Evolutionary conservation across 2,329 filamentous ascomycete species (phyloP).

Genomic region (Cercospora zeae-maydis): DNA sequence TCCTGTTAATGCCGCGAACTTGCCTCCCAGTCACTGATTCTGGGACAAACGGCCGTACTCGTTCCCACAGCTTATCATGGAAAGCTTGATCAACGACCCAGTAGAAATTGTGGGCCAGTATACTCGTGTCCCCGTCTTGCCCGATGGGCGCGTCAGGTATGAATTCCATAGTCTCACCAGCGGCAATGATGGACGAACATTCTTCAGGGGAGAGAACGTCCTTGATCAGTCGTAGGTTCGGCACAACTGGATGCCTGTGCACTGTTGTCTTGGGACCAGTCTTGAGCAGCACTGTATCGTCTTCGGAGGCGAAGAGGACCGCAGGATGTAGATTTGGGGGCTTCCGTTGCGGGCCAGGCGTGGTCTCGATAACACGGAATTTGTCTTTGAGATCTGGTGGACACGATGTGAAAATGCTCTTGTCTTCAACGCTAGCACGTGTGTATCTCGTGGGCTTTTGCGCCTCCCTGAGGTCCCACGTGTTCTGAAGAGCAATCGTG

Average conservation of each 20-base stretch:
- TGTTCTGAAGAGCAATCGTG: constrained; percentile 57
- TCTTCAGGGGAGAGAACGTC: constrained; percentile 60
- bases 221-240: constrained; percentile 57
- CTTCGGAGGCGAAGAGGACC: constrained; percentile 59
- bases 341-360: constrained; percentile 57
- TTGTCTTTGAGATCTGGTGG: constrained; percentile 40
- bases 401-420: constrained; percentile 49
- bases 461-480: constrained; percentile 57
- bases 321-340: constrained; percentile 66
- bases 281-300: constrained; percentile 54
- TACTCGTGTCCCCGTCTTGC: constrained; percentile 59
- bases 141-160: constrained; percentile 65
- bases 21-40: constrained; percentile 52
- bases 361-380: constrained; percentile 61
- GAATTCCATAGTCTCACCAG: constrained; percentile 63
- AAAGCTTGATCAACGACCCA: constrained; percentile 65
- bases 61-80: constrained; percentile 60
- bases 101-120: constrained; percentile 70
- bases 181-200: constrained; percentile 63
- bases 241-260: constrained; percentile 60
- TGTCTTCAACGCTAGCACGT: constrained; percentile 58
- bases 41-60: constrained; percentile 59
- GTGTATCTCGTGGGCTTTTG: constrained; percentile 43
- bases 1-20: constrained; percentile 62
- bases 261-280: constrained; percentile 49